phyloP scores from a whole-genome alignment of 768 basidiomycete genomes.

The Leccinellum luteum region DNA sequence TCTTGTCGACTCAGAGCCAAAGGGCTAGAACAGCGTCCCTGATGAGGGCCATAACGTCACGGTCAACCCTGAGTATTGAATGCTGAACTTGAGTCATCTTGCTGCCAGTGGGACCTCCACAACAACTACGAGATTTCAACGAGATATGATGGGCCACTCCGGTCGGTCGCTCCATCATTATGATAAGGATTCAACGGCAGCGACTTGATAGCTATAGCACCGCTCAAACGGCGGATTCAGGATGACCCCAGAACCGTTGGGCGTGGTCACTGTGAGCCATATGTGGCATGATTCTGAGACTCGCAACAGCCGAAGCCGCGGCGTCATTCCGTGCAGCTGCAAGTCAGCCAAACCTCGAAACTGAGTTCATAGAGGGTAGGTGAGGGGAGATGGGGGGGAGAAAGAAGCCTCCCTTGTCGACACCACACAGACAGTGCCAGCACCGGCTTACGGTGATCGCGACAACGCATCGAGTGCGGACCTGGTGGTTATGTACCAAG shows the following conservation, averaged over 20 bases:
- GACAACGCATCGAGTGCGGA: neutral
- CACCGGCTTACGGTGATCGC: neutral
- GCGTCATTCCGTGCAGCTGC: neutral
- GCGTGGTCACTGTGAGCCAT: slow-evolving; percentile 1
- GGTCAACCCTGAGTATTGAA: neutral
- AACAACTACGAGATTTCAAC: neutral
- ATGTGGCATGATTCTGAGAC: slow-evolving; percentile 1
- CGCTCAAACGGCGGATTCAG: neutral
- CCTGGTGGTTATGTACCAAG: neutral
- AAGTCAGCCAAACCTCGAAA: neutral
- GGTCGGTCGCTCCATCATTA: neutral
- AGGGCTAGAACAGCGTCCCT: neutral
- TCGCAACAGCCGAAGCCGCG: slow-evolving; percentile 9
- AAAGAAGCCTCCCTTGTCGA: slow-evolving; percentile 1
- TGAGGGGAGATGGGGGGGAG: neutral
- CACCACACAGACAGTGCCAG: neutral
- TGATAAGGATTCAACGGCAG: neutral
- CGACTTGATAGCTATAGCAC: neutral
- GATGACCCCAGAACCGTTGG: slow-evolving; percentile 6
- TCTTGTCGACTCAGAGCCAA: neutral
- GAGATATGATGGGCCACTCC: neutral
- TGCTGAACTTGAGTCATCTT: neutral
- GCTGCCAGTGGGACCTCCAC: neutral
- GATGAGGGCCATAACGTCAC: slow-evolving; percentile 3
- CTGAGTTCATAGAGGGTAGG: neutral